Conservation (phyloP, 352 stramenopile species). For the Pythium guiyangense region DNA sequence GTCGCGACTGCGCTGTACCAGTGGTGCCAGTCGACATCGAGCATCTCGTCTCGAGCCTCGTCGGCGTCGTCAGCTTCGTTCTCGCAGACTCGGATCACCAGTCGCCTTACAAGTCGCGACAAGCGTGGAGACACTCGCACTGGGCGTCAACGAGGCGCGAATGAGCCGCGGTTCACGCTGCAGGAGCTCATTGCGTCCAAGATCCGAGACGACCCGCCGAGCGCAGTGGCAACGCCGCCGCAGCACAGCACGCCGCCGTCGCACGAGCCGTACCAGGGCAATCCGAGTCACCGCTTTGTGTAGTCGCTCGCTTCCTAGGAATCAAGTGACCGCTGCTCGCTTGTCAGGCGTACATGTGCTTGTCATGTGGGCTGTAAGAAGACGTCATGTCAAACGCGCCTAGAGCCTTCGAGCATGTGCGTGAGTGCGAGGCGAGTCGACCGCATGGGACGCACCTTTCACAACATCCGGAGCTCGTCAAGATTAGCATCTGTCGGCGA, state of each 20-base stretch:
- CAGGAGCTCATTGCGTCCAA: conserved; percentile 15
- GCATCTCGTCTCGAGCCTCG: not conserved
- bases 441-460: too few relatives aligned
- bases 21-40: conserved; percentile 9
- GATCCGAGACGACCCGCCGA: conserved; percentile 10
- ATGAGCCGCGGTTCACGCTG: conserved; percentile 9
- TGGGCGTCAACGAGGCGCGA: not conserved
- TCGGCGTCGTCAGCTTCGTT: not conserved
- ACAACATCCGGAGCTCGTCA: too few relatives aligned
- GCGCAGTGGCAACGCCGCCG: conserved; percentile 4
- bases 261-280: conserved; percentile 4
- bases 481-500: too few relatives aligned
- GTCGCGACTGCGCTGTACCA: conserved; percentile 12
- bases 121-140: not conserved
- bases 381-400: too few relatives aligned
- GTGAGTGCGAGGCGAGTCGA: too few relatives aligned
- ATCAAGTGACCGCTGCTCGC: not conserved
- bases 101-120: not conserved
- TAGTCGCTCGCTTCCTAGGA: not conserved
- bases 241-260: conserved; percentile 4
- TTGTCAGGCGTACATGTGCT: too few relatives aligned
- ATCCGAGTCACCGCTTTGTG: conserved; percentile 9
- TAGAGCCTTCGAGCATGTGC: too few relatives aligned
- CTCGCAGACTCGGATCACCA: too few relatives aligned
- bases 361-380: too few relatives aligned